A percentile compares a stretch with the other conserved stretches of the same genome.
Evolutionary conservation across 352 stramenopile genomes (phyloP).

Genomic region (Globisporangium okanoganense): DNA sequence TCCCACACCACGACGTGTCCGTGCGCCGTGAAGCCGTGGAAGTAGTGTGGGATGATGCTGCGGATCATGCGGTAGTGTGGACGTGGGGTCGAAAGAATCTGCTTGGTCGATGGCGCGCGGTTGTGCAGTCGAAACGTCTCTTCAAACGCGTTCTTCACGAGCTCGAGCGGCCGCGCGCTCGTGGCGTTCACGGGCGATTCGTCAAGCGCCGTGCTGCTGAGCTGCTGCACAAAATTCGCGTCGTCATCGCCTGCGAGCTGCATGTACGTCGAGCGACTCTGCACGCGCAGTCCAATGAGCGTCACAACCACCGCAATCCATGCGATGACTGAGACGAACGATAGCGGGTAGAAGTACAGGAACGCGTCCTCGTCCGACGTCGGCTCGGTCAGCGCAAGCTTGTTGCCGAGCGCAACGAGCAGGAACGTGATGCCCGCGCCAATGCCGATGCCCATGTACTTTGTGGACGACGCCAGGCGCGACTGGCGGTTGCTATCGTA

Average conservation of each 20-base stretch:
- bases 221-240: slow-evolving; percentile 43
- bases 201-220: slow-evolving; percentile 24
- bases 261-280: slow-evolving; percentile 61
- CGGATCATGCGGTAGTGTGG: slow-evolving; percentile 74
- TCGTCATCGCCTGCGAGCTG: slow-evolving; percentile 58
- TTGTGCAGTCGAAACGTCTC: slow-evolving; percentile 55
- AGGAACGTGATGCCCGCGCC: slow-evolving; percentile 46
- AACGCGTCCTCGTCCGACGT: slow-evolving; percentile 36
- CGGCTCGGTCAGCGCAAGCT: slow-evolving; percentile 40
- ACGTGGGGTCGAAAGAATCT: slow-evolving; percentile 44
- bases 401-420: slow-evolving; percentile 43
- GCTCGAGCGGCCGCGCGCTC: slow-evolving; percentile 31
- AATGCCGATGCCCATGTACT: slow-evolving; percentile 62
- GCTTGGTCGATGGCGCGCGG: slow-evolving; percentile 24
- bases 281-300: slow-evolving; percentile 57
- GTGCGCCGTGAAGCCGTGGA: slow-evolving; percentile 65
- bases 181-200: slow-evolving; percentile 21
- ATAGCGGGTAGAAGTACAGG: slow-evolving; percentile 76
- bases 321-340: slow-evolving; percentile 66
- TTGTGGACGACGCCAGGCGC: slow-evolving; percentile 50
- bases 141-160: slow-evolving; percentile 66
- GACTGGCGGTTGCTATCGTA: slow-evolving; percentile 55
- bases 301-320: slow-evolving; percentile 69
- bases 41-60: slow-evolving; percentile 69
- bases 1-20: slow-evolving; percentile 76